Evolutionary conservation across 2,329 filamentous ascomycete genomes (phyloP).

Genomic region (Cladosporium sp.): DNA sequence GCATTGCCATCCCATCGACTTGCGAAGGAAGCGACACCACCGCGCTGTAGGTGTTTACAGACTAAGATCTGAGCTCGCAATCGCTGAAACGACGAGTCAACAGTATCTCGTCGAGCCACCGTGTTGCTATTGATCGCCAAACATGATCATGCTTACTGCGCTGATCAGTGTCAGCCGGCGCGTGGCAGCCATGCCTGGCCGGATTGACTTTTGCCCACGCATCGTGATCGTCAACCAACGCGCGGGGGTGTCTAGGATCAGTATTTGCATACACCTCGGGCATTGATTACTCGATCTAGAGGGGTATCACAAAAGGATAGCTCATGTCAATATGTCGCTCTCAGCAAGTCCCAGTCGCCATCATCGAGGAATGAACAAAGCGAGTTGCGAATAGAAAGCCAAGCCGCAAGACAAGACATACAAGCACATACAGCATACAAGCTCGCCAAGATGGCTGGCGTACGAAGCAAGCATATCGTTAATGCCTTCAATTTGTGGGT

Average conservation of each 20-base stretch:
- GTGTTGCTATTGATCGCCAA: too few relatives aligned
- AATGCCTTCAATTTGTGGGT: slow-evolving; percentile 34
- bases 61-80: too few relatives aligned
- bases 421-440: neutral
- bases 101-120: too few relatives aligned
- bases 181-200: neutral
- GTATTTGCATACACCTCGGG: neutral
- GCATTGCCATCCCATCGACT: too few relatives aligned
- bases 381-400: neutral
- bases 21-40: too few relatives aligned
- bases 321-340: neutral
- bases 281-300: neutral
- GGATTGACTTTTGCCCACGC: neutral
- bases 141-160: too few relatives aligned
- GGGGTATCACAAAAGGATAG: neutral
- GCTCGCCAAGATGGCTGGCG: slow-evolving; percentile 11
- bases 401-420: neutral
- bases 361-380: neutral
- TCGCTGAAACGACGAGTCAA: too few relatives aligned
- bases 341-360: too few relatives aligned
- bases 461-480: slow-evolving; percentile 21
- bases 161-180: neutral
- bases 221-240: neutral
- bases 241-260: neutral
- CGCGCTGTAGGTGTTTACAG: too few relatives aligned